phyloP scores from a whole-genome alignment of 306 rosid species.

The Cyamopsis tetragonoloba region DNA sequence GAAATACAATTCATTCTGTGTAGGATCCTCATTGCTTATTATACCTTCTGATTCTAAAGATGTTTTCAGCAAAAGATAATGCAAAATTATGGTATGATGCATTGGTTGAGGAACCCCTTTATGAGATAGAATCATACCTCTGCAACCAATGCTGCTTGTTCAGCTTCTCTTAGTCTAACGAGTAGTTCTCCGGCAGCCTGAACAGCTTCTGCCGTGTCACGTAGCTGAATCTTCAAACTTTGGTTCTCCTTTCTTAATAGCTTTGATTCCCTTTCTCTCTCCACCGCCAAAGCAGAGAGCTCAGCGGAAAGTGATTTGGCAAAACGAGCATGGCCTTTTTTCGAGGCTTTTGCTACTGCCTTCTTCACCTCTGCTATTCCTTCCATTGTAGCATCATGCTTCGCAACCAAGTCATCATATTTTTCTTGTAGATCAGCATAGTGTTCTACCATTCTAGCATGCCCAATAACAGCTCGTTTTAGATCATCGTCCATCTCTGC shows the following conservation, averaged over 20 bases:
- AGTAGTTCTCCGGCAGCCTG: constrained; percentile 99
- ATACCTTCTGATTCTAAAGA: background rate
- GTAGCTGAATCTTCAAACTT: constrained; percentile 72
- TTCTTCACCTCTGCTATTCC: constrained; percentile 88
- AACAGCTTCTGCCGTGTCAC: constrained; percentile 98
- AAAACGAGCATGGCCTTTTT: constrained; percentile 79
- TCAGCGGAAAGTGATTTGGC: constrained; percentile 84
- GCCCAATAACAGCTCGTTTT: constrained; percentile 77
- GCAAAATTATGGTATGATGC: background rate
- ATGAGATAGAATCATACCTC: constrained; percentile 48
- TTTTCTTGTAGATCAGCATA: constrained; percentile 91
- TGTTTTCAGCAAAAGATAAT: background rate
- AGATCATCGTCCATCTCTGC: constrained; percentile 85
- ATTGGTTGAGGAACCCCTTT: background rate
- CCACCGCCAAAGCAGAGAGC: constrained; percentile 78
- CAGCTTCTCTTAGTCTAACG: constrained; percentile 91
- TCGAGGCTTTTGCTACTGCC: constrained; percentile 83
- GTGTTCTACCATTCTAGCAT: constrained; percentile 89
- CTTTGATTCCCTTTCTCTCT: constrained; percentile 84
- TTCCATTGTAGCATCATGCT: constrained; percentile 75
- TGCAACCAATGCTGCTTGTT: constrained; percentile 63
- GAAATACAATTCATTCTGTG: background rate
- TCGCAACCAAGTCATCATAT: constrained; percentile 67
- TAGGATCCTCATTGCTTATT: too few species aligned
- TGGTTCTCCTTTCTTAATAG: constrained; percentile 76